These are phyloP conservation scores for Penicillium alfredii DNA, from an alignment of 495 filamentous ascomycete genomes.

Conservation along the genomic window DNA sequence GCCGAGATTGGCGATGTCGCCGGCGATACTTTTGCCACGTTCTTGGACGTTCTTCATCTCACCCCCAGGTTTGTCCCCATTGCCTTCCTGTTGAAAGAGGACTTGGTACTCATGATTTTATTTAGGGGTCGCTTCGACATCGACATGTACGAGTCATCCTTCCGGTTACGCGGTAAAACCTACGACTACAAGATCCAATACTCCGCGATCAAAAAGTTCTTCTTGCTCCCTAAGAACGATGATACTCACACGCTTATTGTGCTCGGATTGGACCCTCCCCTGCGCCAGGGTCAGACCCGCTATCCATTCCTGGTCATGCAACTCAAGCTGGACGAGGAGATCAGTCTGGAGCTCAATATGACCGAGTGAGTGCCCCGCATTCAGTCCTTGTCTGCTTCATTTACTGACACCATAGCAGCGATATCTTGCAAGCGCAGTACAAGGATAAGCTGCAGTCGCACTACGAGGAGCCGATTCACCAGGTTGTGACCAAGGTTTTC, in stretches of 20 bases:
- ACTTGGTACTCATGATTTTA: conserved; percentile 25
- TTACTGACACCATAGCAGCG: conserved; percentile 30
- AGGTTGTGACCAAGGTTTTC: conserved; percentile 91
- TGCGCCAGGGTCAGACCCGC: conserved; percentile 94
- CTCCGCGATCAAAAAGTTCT: conserved; percentile 95
- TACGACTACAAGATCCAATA: conserved; percentile 99
- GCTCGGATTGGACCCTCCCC: conserved; percentile 89
- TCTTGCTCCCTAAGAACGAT: conserved; percentile 95
- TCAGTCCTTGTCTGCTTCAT: not conserved
- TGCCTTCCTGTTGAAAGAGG: not conserved
- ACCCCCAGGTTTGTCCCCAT: conserved; percentile 71
- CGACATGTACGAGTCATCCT: conserved; percentile 98
- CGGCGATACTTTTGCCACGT: conserved; percentile 94
- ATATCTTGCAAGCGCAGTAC: conserved; percentile 72
- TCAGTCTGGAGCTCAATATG: conserved; percentile 93
- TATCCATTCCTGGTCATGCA: conserved; percentile 99
- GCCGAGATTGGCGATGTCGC: conserved; percentile 98
- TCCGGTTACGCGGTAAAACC: conserved; percentile 95
- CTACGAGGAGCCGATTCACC: conserved; percentile 87
- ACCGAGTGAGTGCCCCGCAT: conserved; percentile 60
- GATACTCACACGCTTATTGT: conserved; percentile 92
- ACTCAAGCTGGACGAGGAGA: conserved; percentile 95
- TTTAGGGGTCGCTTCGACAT: conserved; percentile 96
- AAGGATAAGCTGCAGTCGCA: conserved; percentile 77
- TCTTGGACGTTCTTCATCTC: conserved; percentile 93